phyloP scores from a whole-genome alignment of 2,329 filamentous ascomycete genomes.

The Pseudogymnoascus destructans region DNA sequence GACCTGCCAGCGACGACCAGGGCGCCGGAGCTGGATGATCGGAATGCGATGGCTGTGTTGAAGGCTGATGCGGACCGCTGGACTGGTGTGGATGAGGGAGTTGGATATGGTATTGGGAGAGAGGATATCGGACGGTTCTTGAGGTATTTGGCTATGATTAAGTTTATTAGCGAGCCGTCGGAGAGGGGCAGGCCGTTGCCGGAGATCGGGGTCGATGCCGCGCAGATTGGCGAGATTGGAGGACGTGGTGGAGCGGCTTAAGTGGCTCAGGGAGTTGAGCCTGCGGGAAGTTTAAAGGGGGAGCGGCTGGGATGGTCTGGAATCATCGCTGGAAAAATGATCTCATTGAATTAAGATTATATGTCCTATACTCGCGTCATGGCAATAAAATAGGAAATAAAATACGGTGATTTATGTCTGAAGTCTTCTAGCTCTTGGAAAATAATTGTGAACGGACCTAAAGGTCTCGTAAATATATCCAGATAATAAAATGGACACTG shows the following conservation, averaged over 20 bases:
- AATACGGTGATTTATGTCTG: background rate
- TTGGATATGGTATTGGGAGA: conserved; percentile 15
- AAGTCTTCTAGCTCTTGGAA: background rate
- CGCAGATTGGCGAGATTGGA: conserved; percentile 11
- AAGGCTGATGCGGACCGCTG: conserved; percentile 38
- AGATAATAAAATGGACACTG: background rate
- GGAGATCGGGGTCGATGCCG: conserved; percentile 9
- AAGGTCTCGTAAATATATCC: background rate
- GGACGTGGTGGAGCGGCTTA: conserved; percentile 13
- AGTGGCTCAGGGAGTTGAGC: conserved; percentile 11
- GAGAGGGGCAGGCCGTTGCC: conserved; percentile 15
- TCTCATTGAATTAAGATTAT: conserved; percentile 4
- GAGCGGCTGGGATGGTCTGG: background rate
- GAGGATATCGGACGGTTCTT: conserved; percentile 16
- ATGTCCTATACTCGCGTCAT: background rate
- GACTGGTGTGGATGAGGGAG: conserved; percentile 16
- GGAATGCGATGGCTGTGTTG: conserved; percentile 50
- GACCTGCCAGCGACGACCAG: conserved; percentile 53
- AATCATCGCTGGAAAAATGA: conserved; percentile 2
- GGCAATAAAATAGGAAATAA: background rate
- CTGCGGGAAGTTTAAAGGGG: conserved; percentile 18
- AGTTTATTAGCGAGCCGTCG: conserved; percentile 12
- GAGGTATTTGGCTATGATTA: conserved; percentile 16
- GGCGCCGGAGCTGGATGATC: conserved; percentile 54
- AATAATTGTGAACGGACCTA: background rate